Base-by-base conservation (phyloP, 2,329 filamentous ascomycete species). In the Penicillium sp. region DNA sequence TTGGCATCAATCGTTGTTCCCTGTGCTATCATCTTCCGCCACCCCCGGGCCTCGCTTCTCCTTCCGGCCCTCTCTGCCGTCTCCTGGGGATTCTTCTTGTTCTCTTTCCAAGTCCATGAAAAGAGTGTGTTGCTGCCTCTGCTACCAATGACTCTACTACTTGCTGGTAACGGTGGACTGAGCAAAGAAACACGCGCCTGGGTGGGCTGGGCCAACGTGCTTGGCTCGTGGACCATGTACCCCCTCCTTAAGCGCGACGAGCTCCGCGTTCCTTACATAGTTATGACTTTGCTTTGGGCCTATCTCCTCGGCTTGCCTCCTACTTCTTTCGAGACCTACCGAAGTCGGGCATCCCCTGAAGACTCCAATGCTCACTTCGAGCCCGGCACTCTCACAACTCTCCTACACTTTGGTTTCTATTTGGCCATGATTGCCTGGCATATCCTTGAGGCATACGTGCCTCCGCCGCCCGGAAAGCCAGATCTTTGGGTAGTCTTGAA, bases 41-140 rank as follows among this genome's bases (percentile, higher is more conserved):
- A 87, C 50, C 94, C 94, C 0, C 84, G 85, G 48, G 93, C 89
- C 67, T 84, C 88, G 42, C 81, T 94, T 5, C 77, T 97, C 15
- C 92, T 92, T 1, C 83, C 90, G 37, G 90, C 90, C 0, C 85
- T 97, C 57, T 89, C 93, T 1, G 84, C 89, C 2, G 92, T 90
- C 0, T 90, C 93, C 2, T 99, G 94, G 94, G 93, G 89, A 0
- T 99, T 99, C 80, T 99, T 97, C 74, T 81, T 99, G 17, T 97
- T 95, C 78, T 95, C 91, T 68, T 99, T 96, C 73, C 94, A 99
- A 72, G 95, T 99, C 0, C 94, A 99, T 69, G 94, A 99, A 78
- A 99, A 99, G 82, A 97, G 93, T 64, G 91, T 96, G 0, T 81
- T 99, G 6, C 84, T 99, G 2, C 95, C 94, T 1, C 80, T 99